A percentile compares a stretch with the other conserved stretches of the same genome.
phyloP scores from a whole-genome alignment of 108 stramenopile species.

The Fragilaria radians region DNA sequence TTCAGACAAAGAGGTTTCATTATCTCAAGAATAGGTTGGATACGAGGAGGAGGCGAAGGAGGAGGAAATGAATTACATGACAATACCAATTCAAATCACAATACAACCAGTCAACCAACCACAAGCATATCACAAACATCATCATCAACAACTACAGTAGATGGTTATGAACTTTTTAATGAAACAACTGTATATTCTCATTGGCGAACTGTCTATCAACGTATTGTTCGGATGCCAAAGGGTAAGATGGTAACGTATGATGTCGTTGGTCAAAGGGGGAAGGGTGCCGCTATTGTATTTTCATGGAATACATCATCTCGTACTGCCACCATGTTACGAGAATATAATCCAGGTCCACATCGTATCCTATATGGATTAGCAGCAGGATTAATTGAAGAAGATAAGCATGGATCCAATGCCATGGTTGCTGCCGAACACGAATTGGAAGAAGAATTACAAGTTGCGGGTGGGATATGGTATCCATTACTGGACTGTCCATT shows the following conservation, averaged over 20 bases:
- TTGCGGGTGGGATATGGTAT: slow-evolving; percentile 69
- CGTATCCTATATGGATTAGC: slow-evolving; percentile 52
- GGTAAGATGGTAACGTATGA: slow-evolving; percentile 59
- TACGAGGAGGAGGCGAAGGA: no score
- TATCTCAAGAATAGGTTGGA: no score
- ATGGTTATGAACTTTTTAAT: slow-evolving; percentile 47
- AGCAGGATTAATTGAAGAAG: slow-evolving; percentile 71
- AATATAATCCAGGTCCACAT: slow-evolving; percentile 76
- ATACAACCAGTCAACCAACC: no score
- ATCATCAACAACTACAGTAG: no score
- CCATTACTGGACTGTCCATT: slow-evolving; percentile 34
- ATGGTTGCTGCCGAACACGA: slow-evolving; percentile 54
- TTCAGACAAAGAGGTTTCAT: no score
- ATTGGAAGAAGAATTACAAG: slow-evolving; percentile 80
- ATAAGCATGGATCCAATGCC: slow-evolving; percentile 34
- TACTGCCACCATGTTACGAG: slow-evolving; percentile 64
- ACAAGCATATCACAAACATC: no score
- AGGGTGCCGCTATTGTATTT: slow-evolving; percentile 65
- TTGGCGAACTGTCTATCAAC: slow-evolving; percentile 57
- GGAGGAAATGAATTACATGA: no score
- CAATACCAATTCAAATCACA: no score
- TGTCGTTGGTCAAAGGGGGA: slow-evolving; percentile 36
- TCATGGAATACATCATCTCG: slow-evolving; percentile 70
- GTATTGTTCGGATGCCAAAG: slow-evolving; percentile 36
- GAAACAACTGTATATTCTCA: slow-evolving; percentile 52